phyloP scores from a whole-genome alignment of 345 rosid species.

The Citrus medica region DNA sequence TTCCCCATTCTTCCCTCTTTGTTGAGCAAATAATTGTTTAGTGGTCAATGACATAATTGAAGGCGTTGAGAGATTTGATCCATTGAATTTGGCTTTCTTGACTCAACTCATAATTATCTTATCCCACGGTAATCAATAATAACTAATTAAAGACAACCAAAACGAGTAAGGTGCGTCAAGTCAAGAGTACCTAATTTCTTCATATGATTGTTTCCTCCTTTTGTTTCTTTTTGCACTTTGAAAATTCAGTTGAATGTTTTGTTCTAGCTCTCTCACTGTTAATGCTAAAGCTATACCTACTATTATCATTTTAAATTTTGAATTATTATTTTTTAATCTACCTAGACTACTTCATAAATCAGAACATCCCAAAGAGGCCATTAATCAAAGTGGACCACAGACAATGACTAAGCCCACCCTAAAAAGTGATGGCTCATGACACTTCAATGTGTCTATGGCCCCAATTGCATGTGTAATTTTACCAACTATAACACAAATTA shows the following conservation, averaged over 20 bases:
- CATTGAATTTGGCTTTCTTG: conserved; percentile 33
- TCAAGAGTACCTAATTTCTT: conserved; percentile 7
- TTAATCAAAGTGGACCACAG: conserved; percentile 36
- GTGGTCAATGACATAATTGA: conserved; percentile 35
- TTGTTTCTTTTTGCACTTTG: conserved; percentile 1
- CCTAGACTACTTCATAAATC: background rate
- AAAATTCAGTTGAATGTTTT: background rate
- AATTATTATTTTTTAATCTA: background rate
- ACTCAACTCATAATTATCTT: conserved; percentile 17
- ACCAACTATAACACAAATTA: background rate
- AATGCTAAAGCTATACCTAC: too few relatives aligned
- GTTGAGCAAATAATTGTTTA: conserved; percentile 29
- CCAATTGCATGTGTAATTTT: background rate
- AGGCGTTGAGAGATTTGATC: conserved; percentile 26
- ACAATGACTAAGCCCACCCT: conserved; percentile 24
- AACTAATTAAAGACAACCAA: background rate
- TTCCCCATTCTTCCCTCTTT: conserved; percentile 18
- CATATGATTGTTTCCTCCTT: conserved; percentile 12
- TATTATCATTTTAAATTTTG: background rate
- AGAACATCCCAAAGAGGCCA: background rate
- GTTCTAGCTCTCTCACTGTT: background rate
- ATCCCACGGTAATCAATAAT: background rate
- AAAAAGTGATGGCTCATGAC: conserved; percentile 1
- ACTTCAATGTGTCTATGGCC: conserved; percentile 4
- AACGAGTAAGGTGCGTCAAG: conserved; percentile 3